Base-by-base conservation (phyloP, 192 early-diverging fungal genomes). In the Linnemannia schmuckeri region DNA sequence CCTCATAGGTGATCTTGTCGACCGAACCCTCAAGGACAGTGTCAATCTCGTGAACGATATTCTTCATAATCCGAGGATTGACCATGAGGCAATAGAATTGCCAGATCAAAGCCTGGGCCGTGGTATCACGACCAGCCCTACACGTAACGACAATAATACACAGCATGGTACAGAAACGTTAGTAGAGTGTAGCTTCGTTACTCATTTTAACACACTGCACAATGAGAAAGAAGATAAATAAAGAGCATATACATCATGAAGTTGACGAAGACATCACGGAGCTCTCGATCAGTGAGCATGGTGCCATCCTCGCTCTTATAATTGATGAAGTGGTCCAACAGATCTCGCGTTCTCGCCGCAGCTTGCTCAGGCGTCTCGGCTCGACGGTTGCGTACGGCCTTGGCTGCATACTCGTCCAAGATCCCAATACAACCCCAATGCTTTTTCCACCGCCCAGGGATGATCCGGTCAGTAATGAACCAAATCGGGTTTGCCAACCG, bases 91-190 rank as follows among this genome's bases (percentile, higher is more conserved):
- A 75, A 72, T 88, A 91, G 27, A 93, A 82, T 37, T 92, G 89
- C 93, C 94, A 94, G 18, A 84, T 76, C 24, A 94, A 82, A 8
- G 70, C 68, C 38, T 75, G 88, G 22, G 95, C 88, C 70, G 93
- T 93, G 33, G 93, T 89, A 87, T 94, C 90, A 55, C 94, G 88
- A 72, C 93, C 92, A 74, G 88, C 74, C n/a, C n/a, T n/a, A n/a
- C n/a, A n/a, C n/a, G n/a, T n/a, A n/a, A 8, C 41, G 41, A 88
- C 90, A 66, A 93, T 92, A 72, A 93, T 93, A 20, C 92, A 91
- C 46, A 85, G 74, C 17, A 80, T 27, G 10, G 52, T 69, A 10
- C 83, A n/a, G n/a, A n/a, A n/a, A n/a, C n/a, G n/a, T n/a, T 1
- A 38, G 38, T 71, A n/a, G n/a, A n/a, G n/a, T n/a, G n/a, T n/a